Evolutionary conservation across 2,329 filamentous ascomycete species (phyloP), one percentile per base, ranked within the genome.

Genomic region (Arthroderma sp.): DNA sequence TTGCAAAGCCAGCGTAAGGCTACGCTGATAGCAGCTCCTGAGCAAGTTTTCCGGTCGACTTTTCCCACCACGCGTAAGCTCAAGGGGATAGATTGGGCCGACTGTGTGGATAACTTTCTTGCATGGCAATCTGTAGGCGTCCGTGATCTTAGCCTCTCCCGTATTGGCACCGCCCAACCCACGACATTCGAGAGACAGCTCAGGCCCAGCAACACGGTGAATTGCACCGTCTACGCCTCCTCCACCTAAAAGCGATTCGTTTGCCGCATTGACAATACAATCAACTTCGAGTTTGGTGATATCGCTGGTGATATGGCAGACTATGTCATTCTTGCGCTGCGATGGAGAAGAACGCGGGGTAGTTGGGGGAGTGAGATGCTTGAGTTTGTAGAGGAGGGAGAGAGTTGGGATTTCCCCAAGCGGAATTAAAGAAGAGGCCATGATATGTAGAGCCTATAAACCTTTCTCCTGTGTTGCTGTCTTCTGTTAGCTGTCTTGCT

Each of bases 231-330:
- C 83, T 10, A 96, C 87, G 32, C 91, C 91, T n/a, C 87, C 86
- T 43, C 91, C 91, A 44, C 88, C 87, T 0, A 83, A 72, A 0
- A 96, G 76, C 1, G 73, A 74, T 6, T 65, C 66, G 62, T 96
- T 96, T 38, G 91, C 89, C 1, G 91, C 89, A 61, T 96, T 96
- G 61, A 96, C 88, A 54, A 95, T 91, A 51, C 83, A 82, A 57
- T 87, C 85, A 38, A 87, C 73, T 30, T 72, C 61, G 3, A 96
- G 75, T 9, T 71, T 78, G 9, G 88, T 95, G 62, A 96, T 93
- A 62, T 94, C 86, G 53, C 78, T 77, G 46, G 77, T 74, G 52
- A 86, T 72, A 33, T 89, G 67, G 38, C 75, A 77, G 55, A 95
- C 72, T n/a, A 76, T 79, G 58, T 77, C 66, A 67, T 93, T 93